Evolutionary conservation across 1,284 basidiomycete genomes (phyloP), one percentile per base, ranked within the genome.

Genomic region (Erythrobasidium hasegawianum): DNA sequence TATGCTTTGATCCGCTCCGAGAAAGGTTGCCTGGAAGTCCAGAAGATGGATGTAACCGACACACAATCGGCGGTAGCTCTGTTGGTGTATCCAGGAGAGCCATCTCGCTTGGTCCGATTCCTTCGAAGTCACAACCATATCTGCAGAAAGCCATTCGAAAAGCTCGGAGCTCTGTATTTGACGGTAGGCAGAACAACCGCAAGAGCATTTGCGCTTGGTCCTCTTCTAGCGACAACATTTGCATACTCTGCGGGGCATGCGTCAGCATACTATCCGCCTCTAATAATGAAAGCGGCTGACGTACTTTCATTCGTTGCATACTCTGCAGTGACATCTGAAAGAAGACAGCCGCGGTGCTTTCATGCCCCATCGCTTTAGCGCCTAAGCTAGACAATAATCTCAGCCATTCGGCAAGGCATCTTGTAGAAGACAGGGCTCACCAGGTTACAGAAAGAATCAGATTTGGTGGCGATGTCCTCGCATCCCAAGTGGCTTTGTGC

Each of bases 401-500:
- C n/a, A n/a, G n/a, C n/a, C n/a, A n/a, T n/a, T n/a, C n/a, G n/a
- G 22, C 5, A 47, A 18, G 22, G 22, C 22, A 14, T n/a, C 16
- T 7, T 4, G 22, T 5, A 24, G 22, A 8, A 4, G 22, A 14
- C 14, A 14, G n/a, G n/a, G n/a, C n/a, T n/a, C 4, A 59, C 57
- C 24, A 26, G 24, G 22, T 10, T 49, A 59, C 13, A 16, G n/a
- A 3, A 14, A 59, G 57, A 14, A 41, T 40, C 26, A 60, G 47
- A n/a, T 50, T 39, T 47, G 45, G 22, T 8, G 45, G 16, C n/a
- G 24, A 9, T 20, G 18, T 13, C 2, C 27, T 26, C 5, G 27
- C 13, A 26, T 60, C 27, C 27, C 49, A 60, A 3, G 59, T 60
- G 20, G 47, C 47, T 22, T 22, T 14, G 33, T 60, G 59, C 10